phyloP scores from a whole-genome alignment of 352 stramenopile species.

The Pythium brachiatum region DNA sequence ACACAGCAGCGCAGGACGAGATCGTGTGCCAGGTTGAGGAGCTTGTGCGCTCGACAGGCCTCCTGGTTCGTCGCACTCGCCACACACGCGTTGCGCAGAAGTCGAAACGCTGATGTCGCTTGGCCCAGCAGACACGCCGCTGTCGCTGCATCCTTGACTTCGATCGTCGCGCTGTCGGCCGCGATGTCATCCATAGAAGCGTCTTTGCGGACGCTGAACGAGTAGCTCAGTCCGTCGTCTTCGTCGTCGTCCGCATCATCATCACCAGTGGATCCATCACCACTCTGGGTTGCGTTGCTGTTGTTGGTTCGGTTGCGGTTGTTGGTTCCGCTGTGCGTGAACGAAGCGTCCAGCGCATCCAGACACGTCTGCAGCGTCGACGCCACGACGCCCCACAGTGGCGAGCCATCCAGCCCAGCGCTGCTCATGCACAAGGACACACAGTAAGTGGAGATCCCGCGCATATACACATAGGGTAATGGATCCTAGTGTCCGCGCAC shows the following conservation, averaged over 20 bases:
- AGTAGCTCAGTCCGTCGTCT: conserved; percentile 74
- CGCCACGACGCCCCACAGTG: conserved; percentile 23
- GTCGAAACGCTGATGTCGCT: conserved; percentile 53
- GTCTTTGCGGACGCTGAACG: conserved; percentile 44
- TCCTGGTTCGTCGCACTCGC: conserved; percentile 48
- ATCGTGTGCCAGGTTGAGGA: conserved; percentile 34
- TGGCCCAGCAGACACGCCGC: conserved; percentile 16
- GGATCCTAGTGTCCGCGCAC: conserved; percentile 21
- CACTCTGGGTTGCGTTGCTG: neutral
- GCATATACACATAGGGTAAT: neutral
- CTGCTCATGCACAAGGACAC: conserved; percentile 10
- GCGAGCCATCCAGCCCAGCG: conserved; percentile 17
- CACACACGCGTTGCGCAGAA: conserved; percentile 72
- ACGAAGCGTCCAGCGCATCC: conserved; percentile 9
- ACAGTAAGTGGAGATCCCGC: neutral
- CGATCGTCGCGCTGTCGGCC: conserved; percentile 29
- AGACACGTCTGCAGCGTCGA: conserved; percentile 17
- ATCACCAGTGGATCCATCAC: neutral
- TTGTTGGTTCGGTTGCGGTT: conserved; percentile 6
- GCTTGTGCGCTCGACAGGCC: conserved; percentile 28
- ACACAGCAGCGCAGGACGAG: conserved; percentile 38
- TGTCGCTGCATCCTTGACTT: conserved; percentile 23
- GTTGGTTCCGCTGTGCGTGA: conserved; percentile 17
- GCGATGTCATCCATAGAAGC: conserved; percentile 28
- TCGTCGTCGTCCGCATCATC: conserved; percentile 24